Evolutionary conservation across 2,329 filamentous ascomycete species (phyloP), one percentile per base, ranked within the genome.

Genomic region (Coleophoma eucalyptorum): DNA sequence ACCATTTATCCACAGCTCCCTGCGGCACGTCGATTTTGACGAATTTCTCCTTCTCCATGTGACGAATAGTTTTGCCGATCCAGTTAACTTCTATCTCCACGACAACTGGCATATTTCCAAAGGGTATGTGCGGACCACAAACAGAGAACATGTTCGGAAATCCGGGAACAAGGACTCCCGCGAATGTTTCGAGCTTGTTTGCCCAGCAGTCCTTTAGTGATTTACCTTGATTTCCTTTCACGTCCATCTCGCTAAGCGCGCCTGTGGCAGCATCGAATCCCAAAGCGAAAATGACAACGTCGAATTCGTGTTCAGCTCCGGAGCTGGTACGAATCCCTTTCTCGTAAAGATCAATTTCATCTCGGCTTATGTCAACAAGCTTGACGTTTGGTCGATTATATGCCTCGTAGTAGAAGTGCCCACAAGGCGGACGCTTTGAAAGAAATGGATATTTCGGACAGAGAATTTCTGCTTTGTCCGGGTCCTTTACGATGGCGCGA

Each of bases 1-100:
- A 79, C 77, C 78, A 84, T 4, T 67, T 58, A 5, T 71, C 61
- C 6, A 74, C 68, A 0, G 74, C 73, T 37, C 77, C 73, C 0
- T 54, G 35, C 35, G 69, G 73, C 0, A 77, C 69, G 52, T 83
- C 72, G 49, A 84, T 73, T 48, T 74, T 76, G 55, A 72, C 74
- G 60, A 81, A 68, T 1, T 65, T 61, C 38, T 77, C 67, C 1
- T 58, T 54, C 55, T 71, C 63, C 56, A 81, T 75, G 61, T 78
- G 72, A 35, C 69, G 65, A 49, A 84, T 77, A 38, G 65, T 62
- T 43, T 78, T 72, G 16, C 70, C 68, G 49, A 83, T 76, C 78
- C 78, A 84, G 0, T 77, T 68, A 2, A 78, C 80, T 57, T 85
- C 81, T 1, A 79, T 58, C 54, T 82, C 77, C 6, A 77, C 73